Evolutionary conservation across 441 rosid species (phyloP).

Genomic region (Jatropha podagrica): DNA sequence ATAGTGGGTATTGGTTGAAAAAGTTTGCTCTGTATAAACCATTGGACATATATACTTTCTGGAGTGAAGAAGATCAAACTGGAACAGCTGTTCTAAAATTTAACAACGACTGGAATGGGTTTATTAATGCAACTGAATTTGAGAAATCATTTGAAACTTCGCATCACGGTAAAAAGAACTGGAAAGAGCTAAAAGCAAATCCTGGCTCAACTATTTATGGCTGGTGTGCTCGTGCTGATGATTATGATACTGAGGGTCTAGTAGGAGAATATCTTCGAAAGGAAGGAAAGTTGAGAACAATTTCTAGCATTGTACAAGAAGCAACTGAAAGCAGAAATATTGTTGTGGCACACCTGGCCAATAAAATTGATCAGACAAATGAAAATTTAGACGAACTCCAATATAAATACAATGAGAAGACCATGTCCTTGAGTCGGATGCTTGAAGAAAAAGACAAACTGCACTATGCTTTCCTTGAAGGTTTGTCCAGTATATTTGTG

Average conservation of each 20-base stretch:
- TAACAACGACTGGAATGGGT: slow-evolving; percentile 62
- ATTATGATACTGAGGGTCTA: slow-evolving; percentile 47
- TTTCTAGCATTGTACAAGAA: slow-evolving; percentile 54
- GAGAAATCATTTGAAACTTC: slow-evolving; percentile 57
- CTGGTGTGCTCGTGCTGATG: slow-evolving; percentile 81
- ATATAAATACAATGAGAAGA: slow-evolving; percentile 54
- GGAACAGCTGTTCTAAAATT: slow-evolving; percentile 61
- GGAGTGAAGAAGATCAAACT: slow-evolving; percentile 35
- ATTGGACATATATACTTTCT: slow-evolving; percentile 45
- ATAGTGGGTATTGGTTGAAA: slow-evolving; percentile 49
- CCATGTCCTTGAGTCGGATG: slow-evolving; percentile 54
- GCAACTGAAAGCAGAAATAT: slow-evolving; percentile 30
- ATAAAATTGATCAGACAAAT: slow-evolving; percentile 56
- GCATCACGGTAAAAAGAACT: slow-evolving; percentile 50
- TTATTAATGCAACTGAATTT: slow-evolving; percentile 50
- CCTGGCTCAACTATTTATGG: slow-evolving; percentile 53
- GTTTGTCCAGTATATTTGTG: slow-evolving; percentile 34
- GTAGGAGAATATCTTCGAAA: slow-evolving; percentile 68
- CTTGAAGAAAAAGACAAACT: slow-evolving; percentile 71
- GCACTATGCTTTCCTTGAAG: slow-evolving; percentile 63
- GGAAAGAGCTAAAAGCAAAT: slow-evolving; percentile 37
- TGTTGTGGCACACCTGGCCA: slow-evolving; percentile 53
- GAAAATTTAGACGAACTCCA: slow-evolving; percentile 49
- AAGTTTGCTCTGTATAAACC: slow-evolving; percentile 62
- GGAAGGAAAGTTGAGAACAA: slow-evolving; percentile 54